Evolutionary conservation across 371 early-diverging fungal genomes (phyloP).

Genomic region (Furculomyces boomerangus): DNA sequence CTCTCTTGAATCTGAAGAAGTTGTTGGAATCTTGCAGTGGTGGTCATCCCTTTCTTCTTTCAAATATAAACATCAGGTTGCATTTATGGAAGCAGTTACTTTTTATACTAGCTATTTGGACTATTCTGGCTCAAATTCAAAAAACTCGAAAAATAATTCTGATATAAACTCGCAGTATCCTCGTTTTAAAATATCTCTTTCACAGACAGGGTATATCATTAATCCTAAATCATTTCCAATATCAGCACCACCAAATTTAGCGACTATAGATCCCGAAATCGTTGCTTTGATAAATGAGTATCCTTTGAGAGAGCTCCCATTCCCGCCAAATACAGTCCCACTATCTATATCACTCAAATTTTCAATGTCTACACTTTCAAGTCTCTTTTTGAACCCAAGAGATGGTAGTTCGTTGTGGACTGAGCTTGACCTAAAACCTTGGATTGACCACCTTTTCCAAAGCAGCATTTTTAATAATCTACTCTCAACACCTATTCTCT

Average conservation of each 20-base stretch:
- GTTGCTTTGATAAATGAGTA: not conserved
- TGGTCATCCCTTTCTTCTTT: constrained; percentile 21
- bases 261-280: not conserved
- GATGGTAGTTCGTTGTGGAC: not conserved
- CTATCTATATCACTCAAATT: not conserved
- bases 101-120: not conserved
- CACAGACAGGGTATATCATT: not conserved
- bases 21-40: constrained; percentile 58
- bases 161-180: not conserved
- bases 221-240: not conserved
- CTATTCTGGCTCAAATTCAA: not conserved
- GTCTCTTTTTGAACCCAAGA: not conserved
- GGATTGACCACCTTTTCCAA: not conserved
- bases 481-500: not conserved
- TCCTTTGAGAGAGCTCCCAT: not conserved
- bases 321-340: not conserved
- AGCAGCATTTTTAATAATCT: not conserved
- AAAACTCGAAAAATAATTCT: not conserved
- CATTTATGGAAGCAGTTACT: not conserved
- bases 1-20: constrained; percentile 27
- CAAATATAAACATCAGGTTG: not conserved
- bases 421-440: not conserved
- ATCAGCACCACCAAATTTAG: not conserved
- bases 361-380: not conserved
- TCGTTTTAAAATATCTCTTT: not conserved